Percentiles rank a stretch among this genome's conserved stretches.
Conservation (phyloP, 345 rosid genomes). For the Anastatica hierochuntica region DNA sequence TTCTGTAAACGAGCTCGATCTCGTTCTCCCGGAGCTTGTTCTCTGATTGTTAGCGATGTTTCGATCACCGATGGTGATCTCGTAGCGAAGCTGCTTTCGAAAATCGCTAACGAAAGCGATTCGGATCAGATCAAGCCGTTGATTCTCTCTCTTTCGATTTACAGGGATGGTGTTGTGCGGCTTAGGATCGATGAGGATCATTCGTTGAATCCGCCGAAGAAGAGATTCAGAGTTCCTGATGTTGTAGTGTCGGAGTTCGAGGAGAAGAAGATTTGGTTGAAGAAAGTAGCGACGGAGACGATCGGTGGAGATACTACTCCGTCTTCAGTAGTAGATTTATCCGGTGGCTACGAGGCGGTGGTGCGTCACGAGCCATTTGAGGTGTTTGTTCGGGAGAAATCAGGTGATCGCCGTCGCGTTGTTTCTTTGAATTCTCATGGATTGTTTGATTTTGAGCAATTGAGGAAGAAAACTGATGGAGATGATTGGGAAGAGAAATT, state of each 20-base stretch:
- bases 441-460: conserved; percentile 82
- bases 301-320: conserved; percentile 38
- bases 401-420: conserved; percentile 41
- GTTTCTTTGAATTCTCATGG: conserved; percentile 75
- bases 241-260: conserved; percentile 60
- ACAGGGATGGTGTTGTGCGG: conserved; percentile 57
- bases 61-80: conserved; percentile 64
- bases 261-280: conserved; percentile 62
- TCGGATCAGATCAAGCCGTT: conserved; percentile 46
- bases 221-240: conserved; percentile 79
- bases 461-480: conserved; percentile 54
- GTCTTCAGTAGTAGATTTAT: conserved; percentile 56
- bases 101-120: conserved; percentile 19
- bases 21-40: conserved; percentile 55
- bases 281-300: conserved; percentile 40
- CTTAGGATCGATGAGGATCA: conserved; percentile 79
- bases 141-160: conserved; percentile 62
- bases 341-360: conserved; percentile 66
- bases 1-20: conserved; percentile 93
- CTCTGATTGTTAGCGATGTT: conserved; percentile 42
- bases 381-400: conserved; percentile 59
- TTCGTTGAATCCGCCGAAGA: conserved; percentile 41
- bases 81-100: conserved; percentile 54
- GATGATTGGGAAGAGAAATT: conserved; percentile 94
- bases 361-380: conserved; percentile 82